Percentiles rank a stretch among this genome's conserved stretches.
Conservation (phyloP, 495 filamentous ascomycete genomes). For the Neurospora sp. region DNA sequence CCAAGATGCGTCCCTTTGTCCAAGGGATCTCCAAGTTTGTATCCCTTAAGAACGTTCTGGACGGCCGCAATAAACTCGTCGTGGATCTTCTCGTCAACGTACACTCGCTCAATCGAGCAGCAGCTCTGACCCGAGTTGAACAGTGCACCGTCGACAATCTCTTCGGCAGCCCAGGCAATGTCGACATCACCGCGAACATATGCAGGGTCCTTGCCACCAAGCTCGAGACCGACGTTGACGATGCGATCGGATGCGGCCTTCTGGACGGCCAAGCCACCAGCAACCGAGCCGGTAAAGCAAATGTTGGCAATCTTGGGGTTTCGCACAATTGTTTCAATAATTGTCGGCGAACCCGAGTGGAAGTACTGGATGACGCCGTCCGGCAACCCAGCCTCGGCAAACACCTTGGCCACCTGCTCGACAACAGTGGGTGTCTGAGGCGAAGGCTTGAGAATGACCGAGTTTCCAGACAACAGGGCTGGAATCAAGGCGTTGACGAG, state of each 20-base stretch:
- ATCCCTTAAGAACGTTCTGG: conserved; percentile 73
- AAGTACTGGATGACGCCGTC: conserved; percentile 78
- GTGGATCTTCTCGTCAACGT: conserved; percentile 77
- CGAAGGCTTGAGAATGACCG: conserved; percentile 85
- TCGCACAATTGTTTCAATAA: conserved; percentile 63
- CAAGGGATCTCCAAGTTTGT: conserved; percentile 80
- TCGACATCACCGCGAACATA: conserved; percentile 83
- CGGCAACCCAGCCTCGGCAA: conserved; percentile 67
- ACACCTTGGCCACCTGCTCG: conserved; percentile 68
- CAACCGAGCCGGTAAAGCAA: conserved; percentile 91
- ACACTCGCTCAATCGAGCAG: conserved; percentile 86
- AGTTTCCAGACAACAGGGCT: conserved; percentile 76
- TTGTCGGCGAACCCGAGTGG: conserved; percentile 65
- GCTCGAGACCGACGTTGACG: conserved; percentile 75
- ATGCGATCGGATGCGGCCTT: conserved; percentile 69
- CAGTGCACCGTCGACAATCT: conserved; percentile 86
- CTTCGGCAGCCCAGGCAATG: conserved; percentile 78
- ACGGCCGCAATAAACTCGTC: conserved; percentile 68
- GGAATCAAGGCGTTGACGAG: conserved; percentile 85
- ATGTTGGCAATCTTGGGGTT: conserved; percentile 64
- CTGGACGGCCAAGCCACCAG: conserved; percentile 77
- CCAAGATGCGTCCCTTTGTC: conserved; percentile 73
- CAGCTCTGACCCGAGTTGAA: conserved; percentile 98
- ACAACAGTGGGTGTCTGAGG: conserved; percentile 87
- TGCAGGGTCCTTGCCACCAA: conserved; percentile 89